Percentiles rank a stretch among this genome's conserved stretches.
These are phyloP conservation scores for Amanita fuliginea DNA, from an alignment of 768 basidiomycete species.

Conservation along the genomic window DNA sequence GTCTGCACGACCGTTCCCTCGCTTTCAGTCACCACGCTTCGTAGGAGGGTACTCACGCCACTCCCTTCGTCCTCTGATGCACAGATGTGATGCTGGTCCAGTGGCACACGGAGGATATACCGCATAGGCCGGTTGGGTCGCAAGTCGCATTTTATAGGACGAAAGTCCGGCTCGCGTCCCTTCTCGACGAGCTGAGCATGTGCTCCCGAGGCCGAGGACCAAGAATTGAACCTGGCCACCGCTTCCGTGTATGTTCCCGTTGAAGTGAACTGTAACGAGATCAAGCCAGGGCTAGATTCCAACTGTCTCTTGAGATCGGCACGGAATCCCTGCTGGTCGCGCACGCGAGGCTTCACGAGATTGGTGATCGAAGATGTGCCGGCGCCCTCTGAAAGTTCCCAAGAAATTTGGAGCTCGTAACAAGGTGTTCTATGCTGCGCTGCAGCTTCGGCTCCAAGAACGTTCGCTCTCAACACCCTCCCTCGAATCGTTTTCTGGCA, in stretches of 20 bases:
- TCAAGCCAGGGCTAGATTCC: not conserved
- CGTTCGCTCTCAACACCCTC: not conserved
- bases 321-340: not conserved
- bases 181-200: conserved; percentile 22
- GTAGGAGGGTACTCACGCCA: not conserved
- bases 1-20: not conserved
- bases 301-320: not conserved
- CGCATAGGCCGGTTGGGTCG: conserved; percentile 22
- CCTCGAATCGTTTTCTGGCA: not conserved
- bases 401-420: not conserved
- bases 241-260: not conserved
- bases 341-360: not conserved
- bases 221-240: conserved; percentile 11
- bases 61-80: not conserved
- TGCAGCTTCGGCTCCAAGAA: not conserved
- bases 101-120: conserved; percentile 37
- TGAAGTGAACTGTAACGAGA: not conserved
- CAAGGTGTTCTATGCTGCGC: not conserved
- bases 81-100: conserved; percentile 39
- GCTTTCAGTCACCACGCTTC: not conserved
- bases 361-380: not conserved
- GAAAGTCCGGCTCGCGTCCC: conserved; percentile 18
- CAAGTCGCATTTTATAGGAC: conserved; percentile 27
- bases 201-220: conserved; percentile 36
- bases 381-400: not conserved